These are phyloP conservation scores for Colletotrichum scovillei DNA, from an alignment of 2,329 filamentous ascomycete genomes.

Conservation along the genomic window DNA sequence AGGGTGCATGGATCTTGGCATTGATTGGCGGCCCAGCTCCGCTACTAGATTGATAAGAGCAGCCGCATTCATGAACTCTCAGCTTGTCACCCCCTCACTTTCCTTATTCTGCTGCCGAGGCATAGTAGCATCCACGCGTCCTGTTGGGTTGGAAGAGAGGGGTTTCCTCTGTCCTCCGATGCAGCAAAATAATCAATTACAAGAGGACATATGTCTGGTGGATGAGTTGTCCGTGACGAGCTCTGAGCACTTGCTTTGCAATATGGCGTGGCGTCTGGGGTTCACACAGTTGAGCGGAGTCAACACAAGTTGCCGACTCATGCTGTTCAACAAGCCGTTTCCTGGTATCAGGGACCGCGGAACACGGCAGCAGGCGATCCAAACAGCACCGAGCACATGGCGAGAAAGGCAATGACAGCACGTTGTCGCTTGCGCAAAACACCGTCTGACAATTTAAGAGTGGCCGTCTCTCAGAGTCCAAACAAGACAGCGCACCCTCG, in stretches of 20 bases:
- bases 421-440: neutral
- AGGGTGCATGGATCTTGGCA: slow-evolving; percentile 7
- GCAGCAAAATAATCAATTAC: too few species aligned
- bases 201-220: neutral
- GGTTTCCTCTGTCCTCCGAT: neutral
- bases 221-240: slow-evolving; percentile 1
- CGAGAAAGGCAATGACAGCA: neutral
- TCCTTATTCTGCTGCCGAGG: slow-evolving; percentile 1
- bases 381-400: neutral
- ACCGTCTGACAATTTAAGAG: neutral
- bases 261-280: slow-evolving; percentile 4
- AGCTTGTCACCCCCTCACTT: slow-evolving; percentile 11
- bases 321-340: neutral
- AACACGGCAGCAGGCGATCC: neutral
- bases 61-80: slow-evolving; percentile 2
- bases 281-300: slow-evolving; percentile 9
- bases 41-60: neutral
- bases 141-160: neutral
- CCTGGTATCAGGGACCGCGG: slow-evolving; percentile 9
- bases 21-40: slow-evolving; percentile 15
- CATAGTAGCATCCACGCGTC: slow-evolving; percentile 5
- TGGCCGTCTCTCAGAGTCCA: neutral
- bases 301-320: neutral
- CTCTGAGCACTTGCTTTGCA: slow-evolving; percentile 28
- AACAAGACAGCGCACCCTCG: slow-evolving; percentile 21